Evolutionary conservation across 441 rosid species (phyloP), one percentile per base, ranked within the genome.

Genomic region (Omphalea diandra): DNA sequence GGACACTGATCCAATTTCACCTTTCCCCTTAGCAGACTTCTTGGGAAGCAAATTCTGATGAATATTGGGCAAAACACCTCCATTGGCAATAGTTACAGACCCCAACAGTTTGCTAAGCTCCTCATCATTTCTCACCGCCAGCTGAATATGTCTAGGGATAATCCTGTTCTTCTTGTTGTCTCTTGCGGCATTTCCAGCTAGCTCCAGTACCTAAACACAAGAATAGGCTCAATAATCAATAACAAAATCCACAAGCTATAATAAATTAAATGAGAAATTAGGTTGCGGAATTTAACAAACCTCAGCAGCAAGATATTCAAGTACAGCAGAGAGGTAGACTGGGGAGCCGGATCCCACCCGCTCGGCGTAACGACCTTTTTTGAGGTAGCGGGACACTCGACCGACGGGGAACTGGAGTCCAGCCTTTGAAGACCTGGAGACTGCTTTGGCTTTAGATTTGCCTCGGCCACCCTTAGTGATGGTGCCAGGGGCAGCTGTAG

Each of bases 251-350:
- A 40, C 20, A 26, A n/a, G n/a, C 0, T 3, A 18, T 49, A 38
- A 7, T 7, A 10, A 61, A 57, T n/a, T 0, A 4, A 26, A 9
- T 0, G 6, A 7, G 32, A 41, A 10, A 20, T 0, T 17, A 11
- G 11, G 2, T 5, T 18, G 12, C 6, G 0, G 20, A 24, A 22
- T 27, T 4, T 2, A 10, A 8, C 63, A 1, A 49, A 87, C 91
- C 89, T 87, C 89, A 7, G 92, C 92, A 18, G 88, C 89, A 24
- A 87, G 92, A 43, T 85, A 85, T 59, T 87, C 88, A 1, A 87
- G 87, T 29, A 87, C 92, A 7, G 89, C 89, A 4, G 92, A 81
- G 62, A 87, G 90, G 20, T 87, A 87, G 10, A 85, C 87, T n/a
- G 89, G 89, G 41, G 88, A 82, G 0, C 88, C 88, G 1, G 88